A percentile compares a stretch with the other conserved stretches of the same genome.
Conservation (phyloP, 352 stramenopile genomes). For the Pythium coloratum region DNA sequence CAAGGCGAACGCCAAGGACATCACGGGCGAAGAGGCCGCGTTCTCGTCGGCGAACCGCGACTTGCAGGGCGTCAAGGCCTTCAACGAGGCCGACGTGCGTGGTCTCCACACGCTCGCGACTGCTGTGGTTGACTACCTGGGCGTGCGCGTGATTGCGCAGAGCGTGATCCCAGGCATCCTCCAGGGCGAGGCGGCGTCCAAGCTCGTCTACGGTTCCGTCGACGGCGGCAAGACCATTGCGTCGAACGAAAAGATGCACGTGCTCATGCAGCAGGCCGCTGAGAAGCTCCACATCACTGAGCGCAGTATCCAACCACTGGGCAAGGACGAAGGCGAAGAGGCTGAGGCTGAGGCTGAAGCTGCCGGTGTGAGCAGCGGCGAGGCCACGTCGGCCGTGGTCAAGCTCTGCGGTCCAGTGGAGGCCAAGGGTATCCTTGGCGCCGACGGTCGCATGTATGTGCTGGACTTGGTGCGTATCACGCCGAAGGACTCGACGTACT, state of each 20-base stretch:
- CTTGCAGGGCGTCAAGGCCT: slow-evolving; percentile 86
- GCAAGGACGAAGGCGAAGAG: slow-evolving; percentile 46
- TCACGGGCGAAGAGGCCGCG: slow-evolving; percentile 69
- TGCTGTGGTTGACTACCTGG: slow-evolving; percentile 94
- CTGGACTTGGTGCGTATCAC: slow-evolving; percentile 95
- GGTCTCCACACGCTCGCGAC: slow-evolving; percentile 94
- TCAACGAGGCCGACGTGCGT: slow-evolving; percentile 91
- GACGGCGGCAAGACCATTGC: slow-evolving; percentile 89
- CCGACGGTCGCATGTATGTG: slow-evolving; percentile 93
- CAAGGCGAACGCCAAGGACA: slow-evolving; percentile 62
- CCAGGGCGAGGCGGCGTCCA: slow-evolving; percentile 93
- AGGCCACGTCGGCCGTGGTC: slow-evolving; percentile 59
- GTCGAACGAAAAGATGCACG: slow-evolving; percentile 92
- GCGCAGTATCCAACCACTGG: slow-evolving; percentile 75
- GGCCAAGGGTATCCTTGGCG: slow-evolving; percentile 95
- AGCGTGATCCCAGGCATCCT: slow-evolving; percentile 96
- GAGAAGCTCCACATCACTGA: slow-evolving; percentile 89
- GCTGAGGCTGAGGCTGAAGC: slow-evolving; percentile 37
- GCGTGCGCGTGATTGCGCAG: slow-evolving; percentile 93
- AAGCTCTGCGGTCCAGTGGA: slow-evolving; percentile 92
- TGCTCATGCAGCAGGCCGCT: slow-evolving; percentile 81
- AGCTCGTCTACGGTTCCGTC: slow-evolving; percentile 94
- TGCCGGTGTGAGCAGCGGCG: slow-evolving; percentile 35
- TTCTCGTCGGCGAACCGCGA: slow-evolving; percentile 89
- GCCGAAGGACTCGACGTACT: slow-evolving; percentile 94